A percentile compares a stretch with the other conserved stretches of the same genome.
These are phyloP conservation scores for Telfairia occidentalis DNA, from an alignment of 331 rosid genomes.

Conservation along the genomic window DNA sequence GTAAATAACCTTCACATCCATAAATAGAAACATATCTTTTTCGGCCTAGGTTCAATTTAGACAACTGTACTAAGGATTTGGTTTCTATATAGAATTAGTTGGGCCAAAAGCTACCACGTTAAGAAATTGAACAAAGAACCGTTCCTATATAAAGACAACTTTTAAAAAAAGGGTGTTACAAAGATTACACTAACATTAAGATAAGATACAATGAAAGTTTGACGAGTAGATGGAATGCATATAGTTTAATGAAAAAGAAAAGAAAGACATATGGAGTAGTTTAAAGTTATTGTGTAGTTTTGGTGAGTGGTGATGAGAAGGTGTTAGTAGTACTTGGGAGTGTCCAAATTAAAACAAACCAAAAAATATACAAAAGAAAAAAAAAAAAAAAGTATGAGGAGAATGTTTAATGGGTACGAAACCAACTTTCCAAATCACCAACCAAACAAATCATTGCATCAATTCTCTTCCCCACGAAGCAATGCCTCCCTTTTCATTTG, in stretches of 20 bases:
- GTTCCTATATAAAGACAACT: neutral
- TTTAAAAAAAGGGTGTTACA: neutral
- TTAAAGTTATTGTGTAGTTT: neutral
- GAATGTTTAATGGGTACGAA: neutral
- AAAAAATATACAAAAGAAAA: neutral
- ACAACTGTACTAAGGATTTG: no score
- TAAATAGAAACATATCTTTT: no score
- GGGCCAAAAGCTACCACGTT: neutral
- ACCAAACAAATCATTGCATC: constrained; percentile 1
- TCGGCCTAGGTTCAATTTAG: no score
- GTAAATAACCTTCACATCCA: no score
- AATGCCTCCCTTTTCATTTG: neutral
- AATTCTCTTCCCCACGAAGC: neutral
- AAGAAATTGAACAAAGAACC: neutral
- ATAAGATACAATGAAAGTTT: neutral
- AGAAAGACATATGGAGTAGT: neutral
- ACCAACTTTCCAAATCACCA: neutral
- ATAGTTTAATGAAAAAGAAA: neutral
- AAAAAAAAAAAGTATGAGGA: neutral
- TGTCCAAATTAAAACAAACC: neutral
- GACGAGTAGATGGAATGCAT: neutral
- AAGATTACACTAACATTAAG: neutral
- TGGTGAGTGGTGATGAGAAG: neutral
- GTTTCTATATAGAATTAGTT: neutral
- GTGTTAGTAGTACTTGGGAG: neutral